These are phyloP conservation scores for Astraeus odoratus DNA, from an alignment of 768 basidiomycete species.

Conservation along the genomic window DNA sequence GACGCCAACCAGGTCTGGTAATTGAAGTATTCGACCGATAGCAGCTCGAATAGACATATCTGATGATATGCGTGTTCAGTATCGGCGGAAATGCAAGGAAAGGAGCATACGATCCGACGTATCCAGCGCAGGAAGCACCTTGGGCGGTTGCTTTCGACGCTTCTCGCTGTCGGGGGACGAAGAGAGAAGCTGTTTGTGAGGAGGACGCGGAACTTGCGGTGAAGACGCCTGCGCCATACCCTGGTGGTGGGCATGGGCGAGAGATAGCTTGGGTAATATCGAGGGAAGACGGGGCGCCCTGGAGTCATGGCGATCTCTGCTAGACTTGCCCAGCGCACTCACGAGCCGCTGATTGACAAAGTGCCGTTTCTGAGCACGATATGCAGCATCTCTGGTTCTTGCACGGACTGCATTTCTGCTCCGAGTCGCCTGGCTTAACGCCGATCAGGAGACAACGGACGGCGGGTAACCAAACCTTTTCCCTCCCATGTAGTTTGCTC, in stretches of 20 bases:
- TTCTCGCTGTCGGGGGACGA: conserved; percentile 2
- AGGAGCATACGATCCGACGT: conserved; percentile 21
- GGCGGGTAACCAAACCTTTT: conserved; percentile 39
- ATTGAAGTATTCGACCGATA: conserved; percentile 22
- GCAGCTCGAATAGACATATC: conserved; percentile 24
- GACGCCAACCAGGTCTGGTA: conserved; percentile 20
- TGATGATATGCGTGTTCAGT: conserved; percentile 7
- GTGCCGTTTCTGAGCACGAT: conserved; percentile 49
- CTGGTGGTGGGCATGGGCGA: conserved; percentile 21
- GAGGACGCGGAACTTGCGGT: not conserved
- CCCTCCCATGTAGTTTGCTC: conserved; percentile 76
- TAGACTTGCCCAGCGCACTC: conserved; percentile 33
- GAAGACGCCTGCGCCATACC: not conserved
- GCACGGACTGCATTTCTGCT: conserved; percentile 53
- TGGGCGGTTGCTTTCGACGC: conserved; percentile 13
- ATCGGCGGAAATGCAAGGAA: not conserved
- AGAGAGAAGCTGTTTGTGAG: conserved; percentile 5
- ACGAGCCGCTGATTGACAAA: conserved; percentile 54
- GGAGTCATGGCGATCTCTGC: conserved; percentile 5
- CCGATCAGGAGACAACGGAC: not conserved
- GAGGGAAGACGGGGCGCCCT: conserved; percentile 6
- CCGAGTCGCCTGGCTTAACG: not conserved
- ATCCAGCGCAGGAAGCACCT: conserved; percentile 20
- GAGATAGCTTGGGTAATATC: conserved; percentile 15
- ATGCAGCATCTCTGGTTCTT: conserved; percentile 47